Conservation (phyloP, 345 rosid genomes). For the Theobroma cacao region DNA sequence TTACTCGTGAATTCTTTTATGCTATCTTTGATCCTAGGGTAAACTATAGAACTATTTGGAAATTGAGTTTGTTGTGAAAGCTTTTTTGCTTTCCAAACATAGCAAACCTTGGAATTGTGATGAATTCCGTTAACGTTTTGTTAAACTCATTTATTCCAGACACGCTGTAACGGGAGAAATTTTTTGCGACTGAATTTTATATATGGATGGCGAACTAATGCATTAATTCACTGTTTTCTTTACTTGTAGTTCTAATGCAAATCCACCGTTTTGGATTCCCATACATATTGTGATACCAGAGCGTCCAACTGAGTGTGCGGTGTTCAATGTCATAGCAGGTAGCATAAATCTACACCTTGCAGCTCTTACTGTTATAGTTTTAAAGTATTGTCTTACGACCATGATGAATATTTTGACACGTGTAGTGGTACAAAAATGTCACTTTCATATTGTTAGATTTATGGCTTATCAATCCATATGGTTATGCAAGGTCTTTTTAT, state of each 20-base stretch:
- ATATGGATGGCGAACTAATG: not conserved
- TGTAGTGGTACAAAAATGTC: not conserved
- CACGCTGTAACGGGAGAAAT: no score
- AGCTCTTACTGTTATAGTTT: not conserved
- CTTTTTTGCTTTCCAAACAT: not conserved
- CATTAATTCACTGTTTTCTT: constrained; percentile 3
- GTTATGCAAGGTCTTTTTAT: not conserved
- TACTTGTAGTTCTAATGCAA: constrained; percentile 72
- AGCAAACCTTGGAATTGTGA: no score
- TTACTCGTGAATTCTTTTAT: not conserved
- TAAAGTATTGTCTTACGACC: not conserved
- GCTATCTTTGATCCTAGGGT: not conserved
- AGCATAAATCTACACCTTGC: constrained; percentile 15
- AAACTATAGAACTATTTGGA: not conserved
- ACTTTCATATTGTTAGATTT: not conserved
- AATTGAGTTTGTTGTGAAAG: not conserved
- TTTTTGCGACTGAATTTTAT: no score
- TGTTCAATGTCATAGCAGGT: constrained; percentile 96
- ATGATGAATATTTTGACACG: not conserved
- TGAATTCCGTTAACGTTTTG: not conserved
- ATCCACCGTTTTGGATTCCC: constrained; percentile 97
- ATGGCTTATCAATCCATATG: not conserved
- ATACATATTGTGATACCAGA: constrained; percentile 94
- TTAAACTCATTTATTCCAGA: not conserved
- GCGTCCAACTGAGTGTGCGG: constrained; percentile 91